Conservation (phyloP, 768 basidiomycete genomes). For the Amanita inopinata region DNA sequence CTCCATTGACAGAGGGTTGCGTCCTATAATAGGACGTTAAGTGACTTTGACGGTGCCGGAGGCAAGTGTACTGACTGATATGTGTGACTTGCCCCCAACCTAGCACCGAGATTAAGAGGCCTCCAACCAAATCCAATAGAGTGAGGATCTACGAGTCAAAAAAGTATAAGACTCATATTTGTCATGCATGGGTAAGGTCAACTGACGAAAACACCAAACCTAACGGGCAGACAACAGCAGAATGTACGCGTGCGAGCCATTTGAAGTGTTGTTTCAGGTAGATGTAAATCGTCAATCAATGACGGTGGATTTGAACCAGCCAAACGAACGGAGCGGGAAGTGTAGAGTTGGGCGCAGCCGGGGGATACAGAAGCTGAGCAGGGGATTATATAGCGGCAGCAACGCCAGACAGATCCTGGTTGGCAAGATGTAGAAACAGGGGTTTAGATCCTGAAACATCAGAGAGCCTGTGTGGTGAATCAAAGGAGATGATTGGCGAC, state of each 20-base stretch:
- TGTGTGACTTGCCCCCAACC: conserved; percentile 39
- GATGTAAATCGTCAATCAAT: conserved; percentile 4
- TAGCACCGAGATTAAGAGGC: conserved; percentile 32
- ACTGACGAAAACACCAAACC: conserved; percentile 51
- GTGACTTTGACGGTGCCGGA: neutral
- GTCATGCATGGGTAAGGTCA: neutral
- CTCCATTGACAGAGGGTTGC: conserved; percentile 24
- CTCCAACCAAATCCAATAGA: conserved; percentile 34
- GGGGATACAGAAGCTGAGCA: neutral
- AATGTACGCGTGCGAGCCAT: conserved; percentile 43
- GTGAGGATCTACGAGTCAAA: conserved; percentile 17
- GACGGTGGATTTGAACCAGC: conserved; percentile 3
- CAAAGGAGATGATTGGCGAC: no score
- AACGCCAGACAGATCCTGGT: neutral
- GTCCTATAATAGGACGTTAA: conserved; percentile 14
- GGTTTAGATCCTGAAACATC: neutral
- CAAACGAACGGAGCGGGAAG: neutral
- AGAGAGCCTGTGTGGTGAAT: neutral
- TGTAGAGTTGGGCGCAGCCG: neutral
- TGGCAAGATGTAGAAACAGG: neutral
- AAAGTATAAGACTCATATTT: neutral
- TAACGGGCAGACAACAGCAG: conserved; percentile 58
- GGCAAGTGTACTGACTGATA: conserved; percentile 25
- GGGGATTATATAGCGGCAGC: conserved; percentile 1
- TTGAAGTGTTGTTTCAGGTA: neutral